These are phyloP conservation scores for Penicillium sp. DNA, from an alignment of 2,329 filamentous ascomycete genomes.

Conservation along the genomic window DNA sequence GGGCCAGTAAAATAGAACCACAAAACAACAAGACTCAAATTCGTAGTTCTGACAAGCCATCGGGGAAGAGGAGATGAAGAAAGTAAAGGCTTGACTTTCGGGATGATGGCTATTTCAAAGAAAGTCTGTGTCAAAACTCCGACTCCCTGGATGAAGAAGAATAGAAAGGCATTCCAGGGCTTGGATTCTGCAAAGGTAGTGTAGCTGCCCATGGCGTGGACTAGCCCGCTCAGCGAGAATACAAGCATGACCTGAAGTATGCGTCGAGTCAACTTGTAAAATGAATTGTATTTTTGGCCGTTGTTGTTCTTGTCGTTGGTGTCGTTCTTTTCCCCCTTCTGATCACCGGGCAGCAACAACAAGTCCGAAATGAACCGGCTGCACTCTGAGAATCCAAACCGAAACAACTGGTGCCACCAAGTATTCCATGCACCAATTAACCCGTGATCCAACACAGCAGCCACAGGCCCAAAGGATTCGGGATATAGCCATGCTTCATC, in stretches of 20 bases:
- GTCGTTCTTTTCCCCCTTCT: not conserved
- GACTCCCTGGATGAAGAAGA: conserved; percentile 68
- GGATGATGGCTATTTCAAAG: conserved; percentile 17
- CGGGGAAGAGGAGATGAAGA: conserved; percentile 38
- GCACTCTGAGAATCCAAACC: conserved; percentile 49
- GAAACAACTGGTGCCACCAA: conserved; percentile 91
- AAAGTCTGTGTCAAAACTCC: conserved; percentile 61
- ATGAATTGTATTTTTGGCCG: conserved; percentile 4
- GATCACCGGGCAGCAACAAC: not conserved
- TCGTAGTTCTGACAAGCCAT: conserved; percentile 50
- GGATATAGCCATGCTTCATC: conserved; percentile 61
- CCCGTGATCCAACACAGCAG: conserved; percentile 55
- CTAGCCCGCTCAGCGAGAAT: conserved; percentile 32
- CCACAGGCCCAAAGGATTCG: conserved; percentile 52
- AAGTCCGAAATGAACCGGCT: conserved; percentile 34
- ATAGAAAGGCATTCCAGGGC: conserved; percentile 54
- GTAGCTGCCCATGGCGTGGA: conserved; percentile 69
- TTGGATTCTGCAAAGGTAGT: conserved; percentile 60
- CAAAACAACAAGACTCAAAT: conserved; percentile 56
- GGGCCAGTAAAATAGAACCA: conserved; percentile 68
- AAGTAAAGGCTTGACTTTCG: conserved; percentile 14
- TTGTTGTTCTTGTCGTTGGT: not conserved
- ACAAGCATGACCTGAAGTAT: conserved; percentile 24
- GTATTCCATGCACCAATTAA: conserved; percentile 77
- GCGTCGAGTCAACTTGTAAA: conserved; percentile 17